Evolutionary conservation across 1,284 basidiomycete genomes (phyloP), one percentile per base, ranked within the genome.

Genomic region (Pseudozyma flocculosa): DNA sequence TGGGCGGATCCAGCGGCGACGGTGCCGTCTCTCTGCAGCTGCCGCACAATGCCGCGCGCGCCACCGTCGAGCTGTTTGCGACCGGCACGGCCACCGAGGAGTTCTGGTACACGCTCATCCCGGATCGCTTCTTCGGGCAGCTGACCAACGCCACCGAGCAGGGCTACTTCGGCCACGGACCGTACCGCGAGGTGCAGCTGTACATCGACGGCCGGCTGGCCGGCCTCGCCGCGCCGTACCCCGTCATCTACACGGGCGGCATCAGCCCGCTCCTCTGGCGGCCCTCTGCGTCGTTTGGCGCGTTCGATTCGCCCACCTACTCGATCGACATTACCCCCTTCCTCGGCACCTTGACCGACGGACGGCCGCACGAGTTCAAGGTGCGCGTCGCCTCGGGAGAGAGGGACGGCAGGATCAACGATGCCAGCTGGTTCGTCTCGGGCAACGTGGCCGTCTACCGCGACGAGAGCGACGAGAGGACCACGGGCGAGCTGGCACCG

Each of bases 201-300:
- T 80, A 87, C n/a, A 83, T 90, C 8, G 89, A 91, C 60, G 86
- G 85, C 1, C 79, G 80, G 63, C 80, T 91, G 10, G 88, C 88
- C 9, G 89, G 89, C 2, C 83, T 85, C 18, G 87, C 83, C 2
- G 86, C 88, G 75, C 89, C 89, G 10, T 90, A 87, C 63, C 84
- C 87, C 3, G 85, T 87, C 29, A 85, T 90, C 37, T 90, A 89
- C 68, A 90, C 88, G 0, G 88, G 88, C n/a, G 88, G 87, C 0
- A 85, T 89, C 59, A 81, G 85, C 17, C 88, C 88, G 1, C 81
- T 84, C 1, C 82, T 85, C 39, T 90, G 88, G 88, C 83, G 88
- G 54, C 89, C 89, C 0, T 87, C 89, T 70, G 84, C 86, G 2
- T 85, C 88, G 2, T 89, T 87, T 67, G 88, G 88, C 13, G 87